Evolutionary conservation across 2,329 filamentous ascomycete species (phyloP).

Genomic region (Helminthosporium solani): DNA sequence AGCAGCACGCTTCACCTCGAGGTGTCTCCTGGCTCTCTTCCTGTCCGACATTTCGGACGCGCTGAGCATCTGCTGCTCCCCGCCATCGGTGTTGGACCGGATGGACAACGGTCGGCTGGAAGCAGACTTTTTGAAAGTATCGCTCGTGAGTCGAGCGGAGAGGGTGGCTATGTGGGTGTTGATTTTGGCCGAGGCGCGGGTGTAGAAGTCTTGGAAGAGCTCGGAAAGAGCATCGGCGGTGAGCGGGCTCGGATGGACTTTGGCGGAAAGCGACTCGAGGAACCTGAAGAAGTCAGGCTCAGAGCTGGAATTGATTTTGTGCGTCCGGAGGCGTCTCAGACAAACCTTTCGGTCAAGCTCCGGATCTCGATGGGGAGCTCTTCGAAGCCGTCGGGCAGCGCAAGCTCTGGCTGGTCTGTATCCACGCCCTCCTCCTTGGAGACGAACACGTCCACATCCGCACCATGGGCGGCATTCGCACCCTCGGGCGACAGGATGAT

Average conservation of each 20-base stretch:
- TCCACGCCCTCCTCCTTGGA: constrained; percentile 40
- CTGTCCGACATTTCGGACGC: constrained; percentile 77
- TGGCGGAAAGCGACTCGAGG: constrained; percentile 83
- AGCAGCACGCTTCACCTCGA: constrained; percentile 74
- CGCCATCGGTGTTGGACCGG: constrained; percentile 35
- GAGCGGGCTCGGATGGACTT: constrained; percentile 80
- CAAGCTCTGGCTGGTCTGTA: constrained; percentile 27
- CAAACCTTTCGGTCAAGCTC: constrained; percentile 80
- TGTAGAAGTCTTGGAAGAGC: constrained; percentile 95
- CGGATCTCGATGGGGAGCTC: constrained; percentile 92
- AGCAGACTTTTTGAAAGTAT: constrained; percentile 52
- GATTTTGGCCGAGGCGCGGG: constrained; percentile 76
- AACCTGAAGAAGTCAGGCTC: constrained; percentile 60
- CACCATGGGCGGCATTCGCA: constrained; percentile 28
- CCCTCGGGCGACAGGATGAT: constrained; percentile 36
- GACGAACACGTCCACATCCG: constrained; percentile 46
- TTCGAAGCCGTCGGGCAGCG: constrained; percentile 69
- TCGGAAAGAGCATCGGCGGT: constrained; percentile 77
- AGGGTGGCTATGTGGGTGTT: constrained; percentile 82
- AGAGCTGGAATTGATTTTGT: neutral
- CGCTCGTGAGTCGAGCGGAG: constrained; percentile 71
- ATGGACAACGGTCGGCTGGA: constrained; percentile 43
- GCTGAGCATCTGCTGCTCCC: constrained; percentile 85
- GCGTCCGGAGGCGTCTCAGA: neutral
- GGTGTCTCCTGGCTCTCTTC: constrained; percentile 72